Evolutionary conservation across 139 green algal genomes (phyloP).

Genomic region (Spirogloea muscicola): DNA sequence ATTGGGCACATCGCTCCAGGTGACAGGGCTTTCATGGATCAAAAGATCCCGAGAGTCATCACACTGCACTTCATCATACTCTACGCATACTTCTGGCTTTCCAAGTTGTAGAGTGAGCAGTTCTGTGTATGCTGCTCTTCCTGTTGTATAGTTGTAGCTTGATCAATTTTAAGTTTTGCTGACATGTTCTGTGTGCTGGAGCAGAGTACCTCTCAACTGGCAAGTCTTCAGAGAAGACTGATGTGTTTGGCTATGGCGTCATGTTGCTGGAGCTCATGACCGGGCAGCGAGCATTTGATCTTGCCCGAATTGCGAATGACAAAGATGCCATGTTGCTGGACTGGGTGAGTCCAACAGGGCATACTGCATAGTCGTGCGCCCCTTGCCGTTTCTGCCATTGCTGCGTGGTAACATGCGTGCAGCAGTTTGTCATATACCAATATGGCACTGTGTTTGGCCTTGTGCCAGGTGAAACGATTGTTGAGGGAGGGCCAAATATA

Average conservation of each 20-base stretch:
- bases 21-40: no score
- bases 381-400: neutral
- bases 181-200: neutral
- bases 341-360: conserved; percentile 16
- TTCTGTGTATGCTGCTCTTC: neutral
- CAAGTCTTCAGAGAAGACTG: conserved; percentile 28
- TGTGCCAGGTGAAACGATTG: neutral
- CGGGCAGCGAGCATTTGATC: neutral
- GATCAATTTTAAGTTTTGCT: neutral
- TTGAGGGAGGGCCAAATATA: neutral
- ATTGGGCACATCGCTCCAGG: conserved; percentile 27
- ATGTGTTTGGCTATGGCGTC: conserved; percentile 22
- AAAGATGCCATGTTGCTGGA: conserved; percentile 3
- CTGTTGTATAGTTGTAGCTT: conserved; percentile 1
- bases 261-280: conserved; percentile 23
- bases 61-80: no score
- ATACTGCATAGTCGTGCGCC: no score
- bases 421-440: neutral
- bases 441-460: neutral
- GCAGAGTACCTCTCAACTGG: conserved; percentile 25
- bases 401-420: neutral
- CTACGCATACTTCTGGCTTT: no score
- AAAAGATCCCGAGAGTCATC: no score
- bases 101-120: no score
- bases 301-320: neutral